Base-by-base conservation (phyloP, 1,284 basidiomycete genomes). In the Apiotrichum mycotoxinovorans region DNA sequence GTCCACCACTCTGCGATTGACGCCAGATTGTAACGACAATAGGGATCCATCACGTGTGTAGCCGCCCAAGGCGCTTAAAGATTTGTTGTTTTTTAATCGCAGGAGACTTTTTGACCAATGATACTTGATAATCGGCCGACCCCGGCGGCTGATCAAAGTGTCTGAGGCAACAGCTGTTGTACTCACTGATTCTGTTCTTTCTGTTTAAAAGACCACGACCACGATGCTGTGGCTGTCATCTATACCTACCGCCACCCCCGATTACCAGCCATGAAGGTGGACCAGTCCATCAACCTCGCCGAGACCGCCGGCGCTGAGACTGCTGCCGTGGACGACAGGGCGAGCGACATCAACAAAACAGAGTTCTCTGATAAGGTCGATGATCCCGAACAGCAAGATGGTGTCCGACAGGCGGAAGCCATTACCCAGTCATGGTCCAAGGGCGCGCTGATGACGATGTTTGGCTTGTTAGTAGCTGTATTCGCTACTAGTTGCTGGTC, bases 371-470 rank as follows among this genome's bases (percentile, higher is more conserved):
- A 37, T 4, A 37, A 37, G 35, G 17, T 4, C n/a, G n/a, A 20
- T 20, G 40, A 41, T 10, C 18, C 22, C 30, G 51, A 49, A 52
- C 18, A 58, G 15, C 72, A 73, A 46, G 54, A 56, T 26, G 71
- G 72, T 59, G 72, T 73, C 4, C 50, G 49, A 40, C 60, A 64
- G 23, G 64, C 63, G 11, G 65, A 66, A 49, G 72, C 72, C 4
- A 66, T 71, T 33, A 72, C 73, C 17, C 46, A 57, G 37, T 65
- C 58, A 2, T 75, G 73, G 73, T 58, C 44, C 25, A 69, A 63
- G 52, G 56, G 35, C 1, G 64, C 65, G 5, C 53, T 75, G 33
- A 22, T 41, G 9, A 57, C 55, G 3, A 65, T 64, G n/a, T 74
- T 70, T 52, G 17, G 61, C 52, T 64, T 66, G 71, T 71, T 33